phyloP scores from a whole-genome alignment of 768 basidiomycete species.

The Boletus tomentosulus region DNA sequence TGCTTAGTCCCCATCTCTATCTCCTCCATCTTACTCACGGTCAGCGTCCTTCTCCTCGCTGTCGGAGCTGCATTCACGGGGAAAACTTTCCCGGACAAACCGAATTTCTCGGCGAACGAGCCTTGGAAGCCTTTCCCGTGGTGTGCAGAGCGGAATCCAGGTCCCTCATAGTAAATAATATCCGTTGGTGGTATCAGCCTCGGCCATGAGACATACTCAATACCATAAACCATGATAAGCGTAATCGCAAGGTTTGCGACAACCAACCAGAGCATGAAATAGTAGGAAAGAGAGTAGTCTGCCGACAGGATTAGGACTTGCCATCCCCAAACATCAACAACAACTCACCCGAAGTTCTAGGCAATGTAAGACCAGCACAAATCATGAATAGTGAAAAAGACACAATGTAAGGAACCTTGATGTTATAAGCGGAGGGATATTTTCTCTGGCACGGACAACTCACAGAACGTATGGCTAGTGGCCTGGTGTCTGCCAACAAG shows the following conservation, averaged over 20 bases:
- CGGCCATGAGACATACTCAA: constrained; percentile 96
- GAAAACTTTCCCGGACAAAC: constrained; percentile 36
- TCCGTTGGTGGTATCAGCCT: constrained; percentile 75
- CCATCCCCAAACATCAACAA: constrained; percentile 8
- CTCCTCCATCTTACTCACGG: constrained; percentile 50
- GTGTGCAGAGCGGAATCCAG: constrained; percentile 75
- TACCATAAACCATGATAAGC: constrained; percentile 82
- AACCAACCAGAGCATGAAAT: constrained; percentile 76
- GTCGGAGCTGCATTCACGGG: constrained; percentile 35
- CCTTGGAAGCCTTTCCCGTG: constrained; percentile 70
- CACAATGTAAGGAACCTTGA: constrained; percentile 78
- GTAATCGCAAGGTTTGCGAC: constrained; percentile 56
- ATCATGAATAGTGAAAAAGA: constrained; percentile 87
- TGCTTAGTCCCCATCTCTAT: constrained; percentile 83
- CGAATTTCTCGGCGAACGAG: constrained; percentile 30
- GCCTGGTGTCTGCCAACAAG: constrained; percentile 72
- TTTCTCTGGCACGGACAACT: constrained; percentile 26
- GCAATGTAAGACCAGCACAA: constrained; percentile 78
- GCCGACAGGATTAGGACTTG: constrained; percentile 5
- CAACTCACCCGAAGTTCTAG: constrained; percentile 80
- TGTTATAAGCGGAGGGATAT: constrained; percentile 1
- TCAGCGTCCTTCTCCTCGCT: constrained; percentile 34
- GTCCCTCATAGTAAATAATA: constrained; percentile 82
- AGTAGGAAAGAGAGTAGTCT: constrained; percentile 86
- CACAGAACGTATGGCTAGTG: constrained; percentile 81